Evolutionary conservation across 2,329 filamentous ascomycete species (phyloP).

Genomic region (Diaporthe nobilis): DNA sequence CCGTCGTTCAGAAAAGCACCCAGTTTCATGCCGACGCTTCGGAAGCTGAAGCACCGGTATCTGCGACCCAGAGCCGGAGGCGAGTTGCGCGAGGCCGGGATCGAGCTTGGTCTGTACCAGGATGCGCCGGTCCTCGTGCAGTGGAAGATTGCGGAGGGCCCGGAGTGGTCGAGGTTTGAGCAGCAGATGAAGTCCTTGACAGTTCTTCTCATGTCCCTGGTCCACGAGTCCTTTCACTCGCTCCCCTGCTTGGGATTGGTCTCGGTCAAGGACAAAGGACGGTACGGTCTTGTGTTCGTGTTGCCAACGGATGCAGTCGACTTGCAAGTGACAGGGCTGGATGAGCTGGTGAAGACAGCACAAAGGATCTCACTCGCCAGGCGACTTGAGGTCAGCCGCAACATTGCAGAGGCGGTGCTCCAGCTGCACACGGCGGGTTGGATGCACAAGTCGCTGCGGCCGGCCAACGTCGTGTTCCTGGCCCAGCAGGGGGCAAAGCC

Average conservation of each 20-base stretch:
- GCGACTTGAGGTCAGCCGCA: constrained; percentile 43
- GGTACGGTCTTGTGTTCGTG: constrained; percentile 43
- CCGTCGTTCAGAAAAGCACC: constrained; percentile 29
- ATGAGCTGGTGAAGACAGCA: constrained; percentile 37
- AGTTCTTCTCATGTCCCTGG: constrained; percentile 43
- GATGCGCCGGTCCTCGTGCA: constrained; percentile 43
- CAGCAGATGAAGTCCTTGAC: constrained; percentile 43
- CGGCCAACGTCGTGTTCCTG: constrained; percentile 49
- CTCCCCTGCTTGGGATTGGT: constrained; percentile 43
- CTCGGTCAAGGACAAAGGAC: constrained; percentile 35
- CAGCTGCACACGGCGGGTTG: constrained; percentile 50
- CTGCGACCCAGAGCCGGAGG: background rate
- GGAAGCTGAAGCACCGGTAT: background rate
- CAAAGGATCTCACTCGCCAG: constrained; percentile 37
- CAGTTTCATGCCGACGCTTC: constrained; percentile 22
- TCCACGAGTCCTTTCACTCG: constrained; percentile 44
- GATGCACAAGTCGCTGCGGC: constrained; percentile 50
- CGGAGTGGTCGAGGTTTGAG: constrained; percentile 41
- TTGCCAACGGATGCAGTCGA: constrained; percentile 35
- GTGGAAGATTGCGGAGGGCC: constrained; percentile 42
- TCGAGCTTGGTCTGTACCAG: constrained; percentile 43
- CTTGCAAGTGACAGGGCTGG: constrained; percentile 42
- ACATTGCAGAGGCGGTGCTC: constrained; percentile 47
- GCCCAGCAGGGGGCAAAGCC: constrained; percentile 39
- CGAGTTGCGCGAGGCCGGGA: constrained; percentile 24